phyloP scores from a whole-genome alignment of 192 early-diverging fungal genomes.

The Coemansia sp. region DNA sequence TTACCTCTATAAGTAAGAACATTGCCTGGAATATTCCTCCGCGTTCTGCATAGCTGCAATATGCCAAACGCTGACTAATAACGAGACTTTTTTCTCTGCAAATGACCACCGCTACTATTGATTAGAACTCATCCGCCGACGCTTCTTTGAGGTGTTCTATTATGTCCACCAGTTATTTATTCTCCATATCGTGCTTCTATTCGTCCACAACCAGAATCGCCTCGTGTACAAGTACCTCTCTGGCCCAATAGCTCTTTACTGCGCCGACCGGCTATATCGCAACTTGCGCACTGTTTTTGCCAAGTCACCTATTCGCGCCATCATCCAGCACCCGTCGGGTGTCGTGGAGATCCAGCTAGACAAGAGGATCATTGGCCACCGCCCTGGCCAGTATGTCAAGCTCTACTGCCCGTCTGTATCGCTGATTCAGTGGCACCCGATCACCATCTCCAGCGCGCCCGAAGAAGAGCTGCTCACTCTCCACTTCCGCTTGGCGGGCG shows the following conservation, averaged over 20 bases:
- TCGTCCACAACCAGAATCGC: constrained; percentile 68
- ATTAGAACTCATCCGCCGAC: constrained; percentile 56
- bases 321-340: constrained; percentile 75
- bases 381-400: constrained; percentile 81
- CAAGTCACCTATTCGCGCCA: constrained; percentile 65
- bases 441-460: constrained; percentile 74
- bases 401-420: constrained; percentile 74
- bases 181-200: constrained; percentile 65
- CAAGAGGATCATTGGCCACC: constrained; percentile 54
- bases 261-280: constrained; percentile 68
- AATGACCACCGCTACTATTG: neutral
- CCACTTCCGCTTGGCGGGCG: constrained; percentile 77
- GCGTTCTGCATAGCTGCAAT: too few relatives aligned
- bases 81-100: neutral
- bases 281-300: constrained; percentile 56
- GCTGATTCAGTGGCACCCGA: constrained; percentile 76
- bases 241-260: constrained; percentile 61
- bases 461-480: constrained; percentile 78
- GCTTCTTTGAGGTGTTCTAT: constrained; percentile 78
- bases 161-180: constrained; percentile 79
- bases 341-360: constrained; percentile 75
- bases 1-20: too few relatives aligned
- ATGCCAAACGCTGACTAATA: too few relatives aligned
- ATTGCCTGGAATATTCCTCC: too few relatives aligned
- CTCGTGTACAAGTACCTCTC: constrained; percentile 65